phyloP scores from a whole-genome alignment of 345 rosid genomes.

The Hibiscus mutabilis region DNA sequence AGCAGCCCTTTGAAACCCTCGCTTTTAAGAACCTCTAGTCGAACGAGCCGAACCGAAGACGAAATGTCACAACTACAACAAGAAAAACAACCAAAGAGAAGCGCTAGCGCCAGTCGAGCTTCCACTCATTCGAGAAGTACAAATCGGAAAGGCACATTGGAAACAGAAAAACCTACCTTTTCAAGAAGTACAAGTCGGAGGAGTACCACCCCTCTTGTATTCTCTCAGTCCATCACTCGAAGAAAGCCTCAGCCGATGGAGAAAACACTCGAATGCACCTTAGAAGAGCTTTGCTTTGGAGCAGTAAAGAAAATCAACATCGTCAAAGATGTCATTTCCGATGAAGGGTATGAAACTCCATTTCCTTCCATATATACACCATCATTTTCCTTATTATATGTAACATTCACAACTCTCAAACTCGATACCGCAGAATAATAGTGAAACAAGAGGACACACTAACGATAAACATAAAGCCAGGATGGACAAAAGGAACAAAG shows the following conservation, averaged over 20 bases:
- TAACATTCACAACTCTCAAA: not conserved
- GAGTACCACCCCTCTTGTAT: slow-evolving; percentile 49
- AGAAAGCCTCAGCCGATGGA: slow-evolving; percentile 53
- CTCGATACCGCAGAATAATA: slow-evolving; percentile 36
- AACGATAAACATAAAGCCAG: slow-evolving; percentile 62
- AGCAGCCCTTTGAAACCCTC: slow-evolving; percentile 10
- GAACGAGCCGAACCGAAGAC: slow-evolving; percentile 16
- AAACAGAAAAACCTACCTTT: slow-evolving; percentile 8
- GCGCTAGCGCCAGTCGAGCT: not conserved
- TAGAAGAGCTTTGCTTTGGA: slow-evolving; percentile 71
- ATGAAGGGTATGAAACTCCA: slow-evolving; percentile 43
- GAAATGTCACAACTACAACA: not conserved
- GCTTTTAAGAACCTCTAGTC: slow-evolving; percentile 25
- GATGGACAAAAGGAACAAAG: slow-evolving; percentile 88
- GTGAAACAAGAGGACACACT: slow-evolving; percentile 57
- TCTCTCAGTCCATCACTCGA: slow-evolving; percentile 55
- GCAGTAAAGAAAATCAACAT: slow-evolving; percentile 52
- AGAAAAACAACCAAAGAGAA: not conserved
- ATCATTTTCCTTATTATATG: not conserved
- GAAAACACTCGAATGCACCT: slow-evolving; percentile 64
- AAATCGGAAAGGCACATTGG: not conserved
- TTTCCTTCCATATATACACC: not conserved
- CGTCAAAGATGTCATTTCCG: slow-evolving; percentile 46
- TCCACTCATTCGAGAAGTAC: slow-evolving; percentile 15
- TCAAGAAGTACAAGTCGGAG: slow-evolving; percentile 39